A percentile compares a stretch with the other conserved stretches of the same genome.
These are phyloP conservation scores for Melastoma malabathricum DNA, from an alignment of 345 rosid genomes.

Conservation along the genomic window DNA sequence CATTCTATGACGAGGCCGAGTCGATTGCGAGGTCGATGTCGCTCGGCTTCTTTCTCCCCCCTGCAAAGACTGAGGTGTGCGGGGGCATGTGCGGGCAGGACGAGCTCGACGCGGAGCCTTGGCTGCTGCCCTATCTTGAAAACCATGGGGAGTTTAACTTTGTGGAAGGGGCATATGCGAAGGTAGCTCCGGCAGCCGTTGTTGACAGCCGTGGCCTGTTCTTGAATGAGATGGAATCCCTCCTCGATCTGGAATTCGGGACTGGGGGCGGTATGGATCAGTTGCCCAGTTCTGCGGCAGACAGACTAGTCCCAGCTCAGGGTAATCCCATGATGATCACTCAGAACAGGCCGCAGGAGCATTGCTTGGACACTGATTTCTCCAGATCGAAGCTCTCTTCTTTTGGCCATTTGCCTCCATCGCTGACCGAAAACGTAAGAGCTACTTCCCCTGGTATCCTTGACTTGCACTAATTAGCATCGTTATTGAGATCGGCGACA, in stretches of 20 bases:
- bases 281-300: slow-evolving; percentile 34
- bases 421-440: slow-evolving; percentile 40
- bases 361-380: slow-evolving; percentile 40
- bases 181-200: slow-evolving; percentile 10
- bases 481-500: not conserved
- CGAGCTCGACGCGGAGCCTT: slow-evolving; percentile 21
- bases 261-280: slow-evolving; percentile 23
- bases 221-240: slow-evolving; percentile 42
- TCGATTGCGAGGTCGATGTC: slow-evolving; percentile 20
- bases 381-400: slow-evolving; percentile 39
- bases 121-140: slow-evolving; percentile 11
- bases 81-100: slow-evolving; percentile 11
- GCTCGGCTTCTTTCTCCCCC: slow-evolving; percentile 24
- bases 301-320: slow-evolving; percentile 52
- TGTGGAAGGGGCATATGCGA: not conserved
- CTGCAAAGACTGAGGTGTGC: slow-evolving; percentile 4
- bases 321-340: slow-evolving; percentile 13
- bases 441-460: slow-evolving; percentile 1
- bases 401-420: slow-evolving; percentile 26
- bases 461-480: too few species aligned
- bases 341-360: slow-evolving; percentile 13
- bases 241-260: slow-evolving; percentile 41
- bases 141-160: slow-evolving; percentile 1
- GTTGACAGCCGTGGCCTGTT: slow-evolving; percentile 14
- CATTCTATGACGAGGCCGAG: slow-evolving; percentile 40